Conservation (phyloP, 345 rosid species). For the Citrus inodora region DNA sequence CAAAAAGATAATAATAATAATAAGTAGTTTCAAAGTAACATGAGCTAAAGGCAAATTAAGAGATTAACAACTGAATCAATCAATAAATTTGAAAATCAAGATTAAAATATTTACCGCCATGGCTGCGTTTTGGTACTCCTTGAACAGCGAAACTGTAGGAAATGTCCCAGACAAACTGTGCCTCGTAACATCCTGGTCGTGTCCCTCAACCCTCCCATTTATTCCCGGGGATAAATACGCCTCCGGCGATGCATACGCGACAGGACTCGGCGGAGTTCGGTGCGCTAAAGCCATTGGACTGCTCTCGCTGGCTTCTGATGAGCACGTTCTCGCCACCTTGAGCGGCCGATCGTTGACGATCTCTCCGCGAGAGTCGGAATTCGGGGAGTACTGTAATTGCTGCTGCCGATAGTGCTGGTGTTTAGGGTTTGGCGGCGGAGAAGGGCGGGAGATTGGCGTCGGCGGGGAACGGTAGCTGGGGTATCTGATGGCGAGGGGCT, state of each 20-base stretch:
- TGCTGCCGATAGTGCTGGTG: conserved; percentile 2
- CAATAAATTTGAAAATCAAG: background rate
- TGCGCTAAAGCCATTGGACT: conserved; percentile 54
- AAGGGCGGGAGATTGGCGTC: conserved; percentile 43
- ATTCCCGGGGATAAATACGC: conserved; percentile 71
- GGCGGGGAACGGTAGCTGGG: conserved; percentile 53
- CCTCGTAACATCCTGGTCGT: conserved; percentile 42
- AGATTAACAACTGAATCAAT: background rate
- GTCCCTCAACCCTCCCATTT: conserved; percentile 35
- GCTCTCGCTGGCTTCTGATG: conserved; percentile 43
- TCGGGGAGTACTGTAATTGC: conserved; percentile 23
- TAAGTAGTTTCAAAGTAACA: background rate
- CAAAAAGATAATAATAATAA: background rate
- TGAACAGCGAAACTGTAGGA: conserved; percentile 83
- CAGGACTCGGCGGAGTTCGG: conserved; percentile 36
- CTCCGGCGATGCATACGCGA: conserved; percentile 49
- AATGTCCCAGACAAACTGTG: conserved; percentile 78
- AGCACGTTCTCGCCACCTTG: conserved; percentile 52
- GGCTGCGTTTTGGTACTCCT: conserved; percentile 86
- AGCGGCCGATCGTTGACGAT: conserved; percentile 34
- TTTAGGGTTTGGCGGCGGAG: conserved; percentile 36
- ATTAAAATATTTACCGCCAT: conserved; percentile 58
- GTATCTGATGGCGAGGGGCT: conserved; percentile 53
- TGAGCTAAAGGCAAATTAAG: background rate
- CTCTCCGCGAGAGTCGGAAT: conserved; percentile 20